Conservation (phyloP, 2,329 filamentous ascomycete species). For the Rosellinia necatrix region DNA sequence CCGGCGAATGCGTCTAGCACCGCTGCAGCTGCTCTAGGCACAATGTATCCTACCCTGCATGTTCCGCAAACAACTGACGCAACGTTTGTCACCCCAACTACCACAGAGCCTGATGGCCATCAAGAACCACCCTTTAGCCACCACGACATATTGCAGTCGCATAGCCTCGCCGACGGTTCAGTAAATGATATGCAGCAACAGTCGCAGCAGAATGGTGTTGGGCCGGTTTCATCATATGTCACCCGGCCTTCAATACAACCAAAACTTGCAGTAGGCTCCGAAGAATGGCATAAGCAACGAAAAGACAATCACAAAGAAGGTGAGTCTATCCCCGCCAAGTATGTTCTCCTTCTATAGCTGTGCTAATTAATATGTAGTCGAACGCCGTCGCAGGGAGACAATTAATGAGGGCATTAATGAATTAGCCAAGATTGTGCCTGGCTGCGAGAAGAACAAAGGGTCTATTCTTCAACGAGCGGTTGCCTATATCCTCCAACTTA, state of each 20-base stretch:
- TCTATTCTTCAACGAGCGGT: conserved; percentile 93
- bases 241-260: conserved; percentile 49
- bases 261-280: conserved; percentile 91
- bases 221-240: conserved; percentile 34
- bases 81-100: conserved; percentile 60
- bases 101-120: conserved; percentile 46
- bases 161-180: conserved; percentile 44
- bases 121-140: conserved; percentile 41
- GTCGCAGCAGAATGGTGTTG: conserved; percentile 48
- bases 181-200: conserved; percentile 30
- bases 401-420: conserved; percentile 99
- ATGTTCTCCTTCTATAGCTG: not conserved
- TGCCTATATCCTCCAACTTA: conserved; percentile 90
- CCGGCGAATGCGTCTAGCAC: conserved; percentile 61
- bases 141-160: conserved; percentile 44
- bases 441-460: conserved; percentile 98
- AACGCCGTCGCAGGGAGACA: conserved; percentile 92
- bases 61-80: conserved; percentile 63
- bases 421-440: conserved; percentile 94
- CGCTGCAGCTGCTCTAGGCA: conserved; percentile 61
- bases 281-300: conserved; percentile 96
- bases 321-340: conserved; percentile 43
- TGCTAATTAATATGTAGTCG: conserved; percentile 63
- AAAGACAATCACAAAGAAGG: conserved; percentile 99
- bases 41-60: conserved; percentile 64